Conservation (phyloP, 345 rosid genomes). For the Camelina laxa region DNA sequence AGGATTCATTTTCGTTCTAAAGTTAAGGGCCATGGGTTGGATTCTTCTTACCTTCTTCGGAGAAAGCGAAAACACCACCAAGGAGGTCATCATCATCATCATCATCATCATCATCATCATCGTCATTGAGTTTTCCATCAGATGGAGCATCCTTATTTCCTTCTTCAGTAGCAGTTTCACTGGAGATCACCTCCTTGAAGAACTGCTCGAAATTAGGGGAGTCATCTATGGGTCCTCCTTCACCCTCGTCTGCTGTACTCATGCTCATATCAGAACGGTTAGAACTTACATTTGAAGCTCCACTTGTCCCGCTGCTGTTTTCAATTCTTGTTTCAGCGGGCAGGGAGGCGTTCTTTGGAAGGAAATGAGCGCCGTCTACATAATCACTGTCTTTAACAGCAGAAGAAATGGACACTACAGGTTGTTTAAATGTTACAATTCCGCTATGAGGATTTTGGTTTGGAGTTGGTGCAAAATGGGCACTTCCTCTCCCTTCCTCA, state of each 20-base stretch:
- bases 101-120: conserved; percentile 59
- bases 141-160: conserved; percentile 58
- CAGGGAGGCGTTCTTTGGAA: conserved; percentile 53
- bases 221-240: conserved; percentile 46
- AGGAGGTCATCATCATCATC: conserved; percentile 74
- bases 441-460: conserved; percentile 49
- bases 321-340: conserved; percentile 58
- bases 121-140: conserved; percentile 74
- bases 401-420: conserved; percentile 48
- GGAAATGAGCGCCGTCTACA: conserved; percentile 42
- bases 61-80: conserved; percentile 93
- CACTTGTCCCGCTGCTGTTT: conserved; percentile 60
- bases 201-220: conserved; percentile 70
- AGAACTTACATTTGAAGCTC: conserved; percentile 64
- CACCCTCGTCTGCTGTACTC: conserved; percentile 60
- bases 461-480: conserved; percentile 46
- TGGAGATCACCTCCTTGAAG: conserved; percentile 65
- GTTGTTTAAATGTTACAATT: conserved; percentile 50
- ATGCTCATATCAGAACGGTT: conserved; percentile 67
- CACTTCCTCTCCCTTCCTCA: conserved; percentile 45
- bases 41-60: conserved; percentile 74
- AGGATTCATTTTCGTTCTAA: background rate
- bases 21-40: background rate
- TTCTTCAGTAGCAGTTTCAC: conserved; percentile 49
- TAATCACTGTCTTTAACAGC: conserved; percentile 52